A percentile compares a stretch with the other conserved stretches of the same genome.
Evolutionary conservation across 148 eudicot genomes (phyloP).

Genomic region (Rhododendron williamsianum): DNA sequence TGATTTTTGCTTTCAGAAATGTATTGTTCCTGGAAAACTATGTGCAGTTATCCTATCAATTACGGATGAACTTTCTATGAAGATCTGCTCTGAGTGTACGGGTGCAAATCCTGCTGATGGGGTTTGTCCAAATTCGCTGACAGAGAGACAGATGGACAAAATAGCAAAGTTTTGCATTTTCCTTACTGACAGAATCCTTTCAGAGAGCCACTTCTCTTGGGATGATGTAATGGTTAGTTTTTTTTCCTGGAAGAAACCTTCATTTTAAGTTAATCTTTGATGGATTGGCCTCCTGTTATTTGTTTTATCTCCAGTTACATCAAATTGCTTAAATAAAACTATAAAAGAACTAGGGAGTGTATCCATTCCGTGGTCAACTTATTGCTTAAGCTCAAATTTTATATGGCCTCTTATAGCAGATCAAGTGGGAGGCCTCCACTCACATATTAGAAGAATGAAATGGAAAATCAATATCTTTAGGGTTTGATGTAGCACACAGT

Average conservation of each 20-base stretch:
- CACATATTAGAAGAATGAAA: not conserved
- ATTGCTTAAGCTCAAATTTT: not conserved
- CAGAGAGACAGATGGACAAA: slow-evolving; percentile 31
- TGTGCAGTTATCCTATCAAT: slow-evolving; percentile 54
- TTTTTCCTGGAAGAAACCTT: slow-evolving; percentile 3
- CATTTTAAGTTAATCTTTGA: not conserved
- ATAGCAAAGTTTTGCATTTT: slow-evolving; percentile 69
- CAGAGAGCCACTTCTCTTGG: slow-evolving; percentile 66
- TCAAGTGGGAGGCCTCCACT: not conserved
- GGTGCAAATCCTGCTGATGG: slow-evolving; percentile 18
- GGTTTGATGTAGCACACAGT: not conserved
- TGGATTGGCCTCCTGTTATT: not conserved
- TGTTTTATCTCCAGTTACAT: not conserved
- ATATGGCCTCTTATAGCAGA: not conserved
- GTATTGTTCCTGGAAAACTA: slow-evolving; percentile 45
- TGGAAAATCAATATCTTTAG: not conserved
- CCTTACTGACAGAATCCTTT: slow-evolving; percentile 50
- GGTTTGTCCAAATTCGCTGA: slow-evolving; percentile 16
- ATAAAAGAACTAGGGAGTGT: not conserved
- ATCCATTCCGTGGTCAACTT: not conserved
- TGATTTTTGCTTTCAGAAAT: slow-evolving; percentile 54
- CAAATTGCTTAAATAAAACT: not conserved
- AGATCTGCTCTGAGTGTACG: slow-evolving; percentile 34
- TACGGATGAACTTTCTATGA: slow-evolving; percentile 39
- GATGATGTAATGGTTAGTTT: slow-evolving; percentile 58